Conservation (phyloP, 192 early-diverging fungal species). For the Endogone sp. region DNA sequence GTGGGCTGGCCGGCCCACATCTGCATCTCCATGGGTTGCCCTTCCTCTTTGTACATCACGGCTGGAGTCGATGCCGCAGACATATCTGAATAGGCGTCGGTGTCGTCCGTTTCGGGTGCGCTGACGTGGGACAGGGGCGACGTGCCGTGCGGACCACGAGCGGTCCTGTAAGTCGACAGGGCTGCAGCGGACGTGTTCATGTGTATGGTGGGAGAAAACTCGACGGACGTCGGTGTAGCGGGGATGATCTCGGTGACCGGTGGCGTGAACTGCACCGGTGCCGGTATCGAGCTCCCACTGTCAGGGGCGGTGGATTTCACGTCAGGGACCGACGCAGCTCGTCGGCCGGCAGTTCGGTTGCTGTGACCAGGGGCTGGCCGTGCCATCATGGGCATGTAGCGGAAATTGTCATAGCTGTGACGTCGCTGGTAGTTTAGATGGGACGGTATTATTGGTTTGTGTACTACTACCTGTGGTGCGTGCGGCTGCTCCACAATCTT, state of each 20-base stretch:
- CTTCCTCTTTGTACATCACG: not conserved
- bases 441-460: not conserved
- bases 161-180: not conserved
- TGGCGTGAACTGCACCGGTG: not conserved
- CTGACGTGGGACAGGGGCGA: not conserved
- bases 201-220: not conserved
- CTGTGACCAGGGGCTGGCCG: not conserved
- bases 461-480: not conserved
- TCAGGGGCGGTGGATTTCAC: not conserved
- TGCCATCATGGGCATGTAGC: conserved; percentile 2
- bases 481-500: not conserved
- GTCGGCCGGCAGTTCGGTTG: not conserved
- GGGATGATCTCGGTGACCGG: not conserved
- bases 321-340: not conserved
- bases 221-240: not conserved
- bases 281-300: too few relatives aligned
- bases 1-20: not conserved
- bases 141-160: conserved; percentile 8
- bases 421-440: not conserved
- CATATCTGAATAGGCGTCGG: not conserved
- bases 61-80: not conserved
- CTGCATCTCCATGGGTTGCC: not conserved
- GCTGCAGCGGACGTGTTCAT: not conserved
- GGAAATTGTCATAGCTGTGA: not conserved
- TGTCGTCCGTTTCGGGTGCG: not conserved